Evolutionary conservation across 169 alveolate genomes (phyloP), one percentile per base, ranked within the genome.

Genomic region (Cryptosporidium muris): DNA sequence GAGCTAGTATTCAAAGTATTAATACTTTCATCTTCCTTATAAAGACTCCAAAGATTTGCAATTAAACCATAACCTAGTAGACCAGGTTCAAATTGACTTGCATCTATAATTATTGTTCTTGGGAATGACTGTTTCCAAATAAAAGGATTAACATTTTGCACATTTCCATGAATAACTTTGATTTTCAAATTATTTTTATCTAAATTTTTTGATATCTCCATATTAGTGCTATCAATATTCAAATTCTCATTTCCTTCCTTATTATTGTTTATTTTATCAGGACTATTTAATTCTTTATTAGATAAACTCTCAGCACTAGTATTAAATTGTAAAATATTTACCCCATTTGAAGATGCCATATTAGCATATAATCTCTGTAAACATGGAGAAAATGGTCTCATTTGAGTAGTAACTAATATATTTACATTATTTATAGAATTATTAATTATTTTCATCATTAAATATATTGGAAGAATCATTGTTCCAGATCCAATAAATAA

Each of bases 401-500:
- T 40, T 48, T 74, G 85, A 1, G 85, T 74, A 5, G 48, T 43
- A 40, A 51, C 36, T n/a, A 67, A 51, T 38, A 58, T 12, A 62
- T 56, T 34, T 34, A 43, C 43, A 25, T 1, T 74, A 16, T 43
- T 53, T 4, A 43, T 49, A 3, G 42, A 56, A 9, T 74, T 74
- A 25, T 60, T 74, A 48, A 25, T 58, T 25, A 25, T 25, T 25
- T 25, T 25, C 25, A 25, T 25, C 25, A 25, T 25, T 58, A 54
- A 58, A 34, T 74, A 34, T 8, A 74, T 25, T 40, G 85, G 85
- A 4, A 74, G 48, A 36, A 74, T 56, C 8, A 74, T 58, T 40
- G 85, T 58, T 5, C 85, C 68, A 7, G 85, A 53, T 11, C 85
- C 85, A 48, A 74, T 74, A 48, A 74, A 74, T 16, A 74, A 34